phyloP scores from a whole-genome alignment of 2,329 filamentous ascomycete species.

The Calycina marina region DNA sequence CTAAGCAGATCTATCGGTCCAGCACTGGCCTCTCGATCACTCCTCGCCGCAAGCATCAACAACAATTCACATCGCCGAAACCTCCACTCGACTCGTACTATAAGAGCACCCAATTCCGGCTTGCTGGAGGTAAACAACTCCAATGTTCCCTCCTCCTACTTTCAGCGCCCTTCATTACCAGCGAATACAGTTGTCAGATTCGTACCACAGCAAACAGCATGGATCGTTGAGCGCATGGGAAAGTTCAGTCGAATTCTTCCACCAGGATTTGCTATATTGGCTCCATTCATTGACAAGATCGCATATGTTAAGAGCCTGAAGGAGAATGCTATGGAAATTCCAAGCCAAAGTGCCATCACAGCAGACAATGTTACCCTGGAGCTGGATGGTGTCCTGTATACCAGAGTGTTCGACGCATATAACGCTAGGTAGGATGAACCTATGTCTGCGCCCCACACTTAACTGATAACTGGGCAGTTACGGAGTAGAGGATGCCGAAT shows the following conservation, averaged over 20 bases:
- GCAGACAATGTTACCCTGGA: conserved; percentile 97
- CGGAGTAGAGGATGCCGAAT: conserved; percentile 95
- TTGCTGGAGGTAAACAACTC: conserved; percentile 22
- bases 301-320: conserved; percentile 97
- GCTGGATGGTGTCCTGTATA: conserved; percentile 90
- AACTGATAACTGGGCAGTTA: conserved; percentile 44
- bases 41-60: conserved; percentile 12
- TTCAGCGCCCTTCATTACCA: conserved; percentile 59
- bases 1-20: conserved; percentile 11
- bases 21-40: conserved; percentile 8
- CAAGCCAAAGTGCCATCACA: conserved; percentile 93
- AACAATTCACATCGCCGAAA: conserved; percentile 14
- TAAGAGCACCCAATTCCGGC: conserved; percentile 16
- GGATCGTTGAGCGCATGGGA: conserved; percentile 99
- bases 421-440: conserved; percentile 62
- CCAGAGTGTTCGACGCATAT: conserved; percentile 91
- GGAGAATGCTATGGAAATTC: conserved; percentile 91
- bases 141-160: conserved; percentile 55
- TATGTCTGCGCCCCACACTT: not conserved
- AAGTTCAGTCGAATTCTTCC: conserved; percentile 90
- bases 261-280: conserved; percentile 75
- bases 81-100: conserved; percentile 14
- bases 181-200: conserved; percentile 93
- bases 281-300: conserved; percentile 88
- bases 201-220: conserved; percentile 98